Base-by-base conservation (phyloP, 306 rosid genomes). In the Aeschynomene evenia region DNA sequence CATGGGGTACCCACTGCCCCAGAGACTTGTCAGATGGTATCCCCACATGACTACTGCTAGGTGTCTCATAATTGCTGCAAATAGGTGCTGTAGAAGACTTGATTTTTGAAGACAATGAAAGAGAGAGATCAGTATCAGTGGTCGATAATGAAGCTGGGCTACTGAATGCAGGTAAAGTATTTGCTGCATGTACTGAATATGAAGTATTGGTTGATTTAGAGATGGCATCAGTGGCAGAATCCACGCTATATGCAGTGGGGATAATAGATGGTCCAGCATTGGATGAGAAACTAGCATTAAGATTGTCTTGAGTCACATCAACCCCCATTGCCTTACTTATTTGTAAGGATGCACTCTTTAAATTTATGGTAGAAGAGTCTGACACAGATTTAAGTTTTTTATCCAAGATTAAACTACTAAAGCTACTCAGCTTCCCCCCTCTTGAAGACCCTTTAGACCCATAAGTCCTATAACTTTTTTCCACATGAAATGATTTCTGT, bases 401-500 rank as follows among this genome's bases (percentile, higher is more conserved):
- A 78, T 91, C 97, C 81, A 84, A 64, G 60, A 86, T 65, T 66
- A 91, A 81, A 76, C 87, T 81, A 77, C 87, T 77, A 70, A 85
- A 72, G 74, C 87, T 76, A 72, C 86, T 78, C 74, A 82, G 71
- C 87, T 83, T 88, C 67, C 82, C 91, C 63, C 85, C 75, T 78
- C 97, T 84, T 63, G 90, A 85, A 62, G 89, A 85, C 34, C 97
- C 89, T 64, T 90, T 90, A 20, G 81, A 68, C 66, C 95, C 95
- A 63, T 84, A 86, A 19, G 87, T 79, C 55, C 87, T 84, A 70
- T 77, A 76, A 73, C 57, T 77, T 78, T 90, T 90, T 57, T 90
- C 97, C 70, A 79, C 71, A 70, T 90, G 91, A 68, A 84, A 84
- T 50, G 92, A 81, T 65, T 88, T 91, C 12, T 91, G 95, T 14